Conservation (phyloP, 306 rosid genomes). For the Astragalus glycyphyllos region DNA sequence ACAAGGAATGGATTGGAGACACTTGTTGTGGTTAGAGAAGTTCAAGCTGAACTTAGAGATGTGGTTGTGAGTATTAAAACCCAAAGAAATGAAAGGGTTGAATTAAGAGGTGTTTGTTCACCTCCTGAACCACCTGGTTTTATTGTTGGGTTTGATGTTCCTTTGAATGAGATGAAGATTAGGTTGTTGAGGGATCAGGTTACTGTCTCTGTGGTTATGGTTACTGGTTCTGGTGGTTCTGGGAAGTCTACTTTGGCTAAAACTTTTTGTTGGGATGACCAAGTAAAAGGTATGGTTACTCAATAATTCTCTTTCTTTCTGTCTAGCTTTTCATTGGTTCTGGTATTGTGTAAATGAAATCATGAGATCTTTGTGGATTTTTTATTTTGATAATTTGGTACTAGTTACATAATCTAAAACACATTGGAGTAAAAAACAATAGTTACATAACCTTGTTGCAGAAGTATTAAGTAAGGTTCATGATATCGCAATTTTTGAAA, state of each 20-base stretch:
- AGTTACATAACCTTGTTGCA: too few relatives aligned
- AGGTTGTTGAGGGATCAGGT: conserved; percentile 40
- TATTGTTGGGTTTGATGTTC: conserved; percentile 59
- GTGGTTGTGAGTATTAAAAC: neutral
- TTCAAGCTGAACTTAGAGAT: neutral
- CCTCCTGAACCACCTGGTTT: conserved; percentile 48
- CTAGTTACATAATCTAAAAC: too few relatives aligned
- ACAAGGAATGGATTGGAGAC: conserved; percentile 32
- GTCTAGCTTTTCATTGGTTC: too few relatives aligned
- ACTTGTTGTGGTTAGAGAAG: neutral
- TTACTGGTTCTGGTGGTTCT: conserved; percentile 59
- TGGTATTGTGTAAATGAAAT: too few relatives aligned
- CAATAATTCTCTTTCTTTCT: neutral
- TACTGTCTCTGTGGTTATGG: conserved; percentile 40
- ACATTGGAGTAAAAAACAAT: too few relatives aligned
- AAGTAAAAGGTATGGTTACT: conserved; percentile 49
- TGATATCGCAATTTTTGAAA: too few relatives aligned
- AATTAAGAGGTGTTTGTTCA: conserved; percentile 36
- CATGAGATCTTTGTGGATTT: too few relatives aligned
- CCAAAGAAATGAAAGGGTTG: conserved; percentile 25
- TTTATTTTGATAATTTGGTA: too few relatives aligned
- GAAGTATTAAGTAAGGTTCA: too few relatives aligned
- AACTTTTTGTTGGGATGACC: conserved; percentile 51
- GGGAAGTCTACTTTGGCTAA: conserved; percentile 65
- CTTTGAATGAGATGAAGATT: conserved; percentile 54